Percentiles rank a stretch among this genome's conserved stretches.
These are phyloP conservation scores for Aspergillus quadricinctus DNA, from an alignment of 2,329 filamentous ascomycete genomes.

Conservation along the genomic window DNA sequence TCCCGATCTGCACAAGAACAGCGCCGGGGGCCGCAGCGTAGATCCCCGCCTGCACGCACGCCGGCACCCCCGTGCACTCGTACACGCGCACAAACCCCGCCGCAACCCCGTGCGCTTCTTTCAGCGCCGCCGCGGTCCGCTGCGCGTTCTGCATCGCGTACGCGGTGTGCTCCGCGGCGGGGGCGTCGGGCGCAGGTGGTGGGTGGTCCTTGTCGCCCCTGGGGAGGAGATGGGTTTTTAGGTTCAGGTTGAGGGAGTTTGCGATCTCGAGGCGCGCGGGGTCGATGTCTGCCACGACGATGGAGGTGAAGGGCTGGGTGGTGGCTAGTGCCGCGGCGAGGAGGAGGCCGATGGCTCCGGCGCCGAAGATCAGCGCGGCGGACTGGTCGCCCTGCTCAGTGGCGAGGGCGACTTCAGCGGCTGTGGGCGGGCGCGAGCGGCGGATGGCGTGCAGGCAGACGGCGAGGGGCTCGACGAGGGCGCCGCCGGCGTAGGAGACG, in stretches of 20 bases:
- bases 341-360: slow-evolving; percentile 57
- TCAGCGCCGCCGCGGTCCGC: slow-evolving; percentile 29
- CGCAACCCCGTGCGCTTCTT: slow-evolving; percentile 19
- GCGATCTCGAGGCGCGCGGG: slow-evolving; percentile 54
- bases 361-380: slow-evolving; percentile 56
- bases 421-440: slow-evolving; percentile 47
- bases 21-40: slow-evolving; percentile 47
- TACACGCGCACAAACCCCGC: slow-evolving; percentile 42
- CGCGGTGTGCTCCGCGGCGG: slow-evolving; percentile 28
- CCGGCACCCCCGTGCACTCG: slow-evolving; percentile 44
- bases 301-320: slow-evolving; percentile 49
- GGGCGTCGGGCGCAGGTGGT: slow-evolving; percentile 27
- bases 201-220: slow-evolving; percentile 22
- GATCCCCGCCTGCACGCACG: slow-evolving; percentile 44
- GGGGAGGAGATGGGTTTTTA: slow-evolving; percentile 37
- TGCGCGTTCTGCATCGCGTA: slow-evolving; percentile 35
- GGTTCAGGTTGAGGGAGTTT: slow-evolving; percentile 29
- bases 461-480: slow-evolving; percentile 57
- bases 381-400: slow-evolving; percentile 38
- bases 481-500: slow-evolving; percentile 53
- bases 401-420: slow-evolving; percentile 34
- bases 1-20: slow-evolving; percentile 52
- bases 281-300: slow-evolving; percentile 61
- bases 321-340: slow-evolving; percentile 55
- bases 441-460: slow-evolving; percentile 58